Percentiles rank a stretch among this genome's conserved stretches.
These are phyloP conservation scores for Linum usitatissimum DNA, from an alignment of 345 rosid genomes.

Conservation along the genomic window DNA sequence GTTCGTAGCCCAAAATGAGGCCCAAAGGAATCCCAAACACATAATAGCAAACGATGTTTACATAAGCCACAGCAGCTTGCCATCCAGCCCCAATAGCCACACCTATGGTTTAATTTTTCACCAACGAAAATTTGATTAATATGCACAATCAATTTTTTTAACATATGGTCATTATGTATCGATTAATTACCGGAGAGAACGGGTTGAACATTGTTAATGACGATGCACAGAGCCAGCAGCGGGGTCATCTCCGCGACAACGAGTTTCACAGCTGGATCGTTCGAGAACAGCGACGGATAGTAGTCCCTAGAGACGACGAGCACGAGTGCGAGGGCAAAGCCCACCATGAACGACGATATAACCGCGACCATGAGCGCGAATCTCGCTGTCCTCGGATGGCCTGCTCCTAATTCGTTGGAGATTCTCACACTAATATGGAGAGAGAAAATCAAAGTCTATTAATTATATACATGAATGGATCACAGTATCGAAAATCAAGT, in stretches of 20 bases:
- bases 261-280: constrained; percentile 31
- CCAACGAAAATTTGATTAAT: neutral
- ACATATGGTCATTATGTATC: neutral
- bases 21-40: constrained; percentile 49
- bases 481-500: neutral
- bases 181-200: constrained; percentile 63
- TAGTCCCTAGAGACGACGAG: constrained; percentile 29
- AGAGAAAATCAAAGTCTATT: neutral
- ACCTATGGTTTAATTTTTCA: constrained; percentile 16
- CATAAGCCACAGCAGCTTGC: constrained; percentile 55
- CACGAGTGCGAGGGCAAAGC: constrained; percentile 31
- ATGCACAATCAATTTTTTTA: neutral
- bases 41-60: constrained; percentile 58
- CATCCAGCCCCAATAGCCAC: constrained; percentile 68
- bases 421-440: constrained; percentile 47
- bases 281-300: constrained; percentile 61
- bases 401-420: constrained; percentile 77
- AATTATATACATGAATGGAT: neutral
- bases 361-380: constrained; percentile 51
- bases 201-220: constrained; percentile 67
- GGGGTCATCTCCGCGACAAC: constrained; percentile 66
- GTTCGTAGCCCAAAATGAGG: constrained; percentile 42
- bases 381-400: constrained; percentile 49
- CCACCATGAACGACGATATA: constrained; percentile 38
- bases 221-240: constrained; percentile 48